Evolutionary conservation across 1,139 yeast genomes (phyloP).

Genomic region (Magnusiomyces tetraspermus): DNA sequence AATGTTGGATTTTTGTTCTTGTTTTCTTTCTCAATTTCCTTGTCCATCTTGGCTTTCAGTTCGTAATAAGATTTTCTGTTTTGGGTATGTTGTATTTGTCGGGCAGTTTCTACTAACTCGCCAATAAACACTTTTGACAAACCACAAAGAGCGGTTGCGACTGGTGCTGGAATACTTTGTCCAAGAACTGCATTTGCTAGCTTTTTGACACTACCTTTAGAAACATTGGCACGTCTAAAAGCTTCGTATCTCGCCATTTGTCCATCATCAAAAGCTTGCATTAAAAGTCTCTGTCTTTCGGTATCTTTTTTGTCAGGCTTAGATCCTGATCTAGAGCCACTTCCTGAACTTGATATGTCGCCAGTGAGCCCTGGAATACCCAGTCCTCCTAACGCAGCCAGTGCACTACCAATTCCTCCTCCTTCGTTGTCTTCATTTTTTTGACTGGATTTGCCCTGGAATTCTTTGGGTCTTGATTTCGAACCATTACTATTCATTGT

Average conservation of each 20-base stretch:
- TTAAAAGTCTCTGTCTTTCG: constrained; percentile 55
- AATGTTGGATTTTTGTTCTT: constrained; percentile 14
- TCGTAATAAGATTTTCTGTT: constrained; percentile 15
- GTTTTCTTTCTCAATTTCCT: constrained; percentile 22
- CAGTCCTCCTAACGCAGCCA: constrained; percentile 12
- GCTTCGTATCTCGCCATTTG: constrained; percentile 87
- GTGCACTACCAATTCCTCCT: constrained; percentile 14
- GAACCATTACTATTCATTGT: constrained; percentile 9
- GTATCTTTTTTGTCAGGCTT: background rate
- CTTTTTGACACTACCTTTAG: constrained; percentile 70
- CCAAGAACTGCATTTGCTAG: constrained; percentile 71
- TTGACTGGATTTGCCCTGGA: constrained; percentile 18
- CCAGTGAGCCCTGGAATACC: constrained; percentile 12
- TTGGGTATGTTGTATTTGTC: constrained; percentile 41
- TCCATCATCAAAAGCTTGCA: constrained; percentile 65
- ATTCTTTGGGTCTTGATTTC: constrained; percentile 17
- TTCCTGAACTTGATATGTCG: constrained; percentile 9
- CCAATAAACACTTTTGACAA: constrained; percentile 82
- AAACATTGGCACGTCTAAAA: constrained; percentile 73
- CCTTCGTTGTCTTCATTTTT: constrained; percentile 32
- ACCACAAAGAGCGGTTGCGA: constrained; percentile 78
- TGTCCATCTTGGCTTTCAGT: constrained; percentile 5
- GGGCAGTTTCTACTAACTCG: constrained; percentile 75
- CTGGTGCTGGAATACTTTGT: constrained; percentile 74
- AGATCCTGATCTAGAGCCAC: background rate